phyloP scores from a whole-genome alignment of 2,329 filamentous ascomycete species.

The Chaetothyriales sp. region DNA sequence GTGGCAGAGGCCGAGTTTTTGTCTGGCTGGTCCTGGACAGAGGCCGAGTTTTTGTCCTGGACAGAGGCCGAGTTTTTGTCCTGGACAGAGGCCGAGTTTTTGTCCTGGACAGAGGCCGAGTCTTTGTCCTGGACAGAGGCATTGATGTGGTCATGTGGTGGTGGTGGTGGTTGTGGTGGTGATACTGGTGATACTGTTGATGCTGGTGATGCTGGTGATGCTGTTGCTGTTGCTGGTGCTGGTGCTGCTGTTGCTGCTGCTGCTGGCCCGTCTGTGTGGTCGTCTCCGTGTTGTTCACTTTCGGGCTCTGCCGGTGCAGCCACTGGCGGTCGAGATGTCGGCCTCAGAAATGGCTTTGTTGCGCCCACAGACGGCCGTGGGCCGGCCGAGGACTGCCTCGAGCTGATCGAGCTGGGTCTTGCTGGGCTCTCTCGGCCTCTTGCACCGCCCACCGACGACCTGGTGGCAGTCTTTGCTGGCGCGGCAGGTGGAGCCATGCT shows the following conservation, averaged over 20 bases:
- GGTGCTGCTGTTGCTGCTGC: too few relatives aligned
- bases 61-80: not conserved
- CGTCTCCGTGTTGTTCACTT: not conserved
- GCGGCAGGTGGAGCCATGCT: constrained; percentile 54
- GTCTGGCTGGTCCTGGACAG: not conserved
- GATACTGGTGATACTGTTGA: too few relatives aligned
- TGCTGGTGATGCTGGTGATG: too few relatives aligned
- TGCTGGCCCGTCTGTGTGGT: not conserved
- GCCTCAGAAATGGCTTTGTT: not conserved
- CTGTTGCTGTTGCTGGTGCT: too few relatives aligned
- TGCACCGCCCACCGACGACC: constrained; percentile 9
- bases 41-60: not conserved
- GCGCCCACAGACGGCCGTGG: not conserved
- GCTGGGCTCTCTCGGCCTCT: constrained; percentile 15
- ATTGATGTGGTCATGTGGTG: not conserved
- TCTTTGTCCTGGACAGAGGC: not conserved
- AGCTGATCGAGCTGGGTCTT: constrained; percentile 27
- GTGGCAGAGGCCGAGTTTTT: not conserved
- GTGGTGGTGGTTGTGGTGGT: too few relatives aligned
- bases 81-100: not conserved
- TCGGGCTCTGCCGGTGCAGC: not conserved
- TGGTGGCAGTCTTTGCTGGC: constrained; percentile 4
- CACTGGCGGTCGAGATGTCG: not conserved
- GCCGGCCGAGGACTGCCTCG: constrained; percentile 19
- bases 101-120: not conserved